Conservation (phyloP, 306 rosid genomes). For the Argentina anserina region DNA sequence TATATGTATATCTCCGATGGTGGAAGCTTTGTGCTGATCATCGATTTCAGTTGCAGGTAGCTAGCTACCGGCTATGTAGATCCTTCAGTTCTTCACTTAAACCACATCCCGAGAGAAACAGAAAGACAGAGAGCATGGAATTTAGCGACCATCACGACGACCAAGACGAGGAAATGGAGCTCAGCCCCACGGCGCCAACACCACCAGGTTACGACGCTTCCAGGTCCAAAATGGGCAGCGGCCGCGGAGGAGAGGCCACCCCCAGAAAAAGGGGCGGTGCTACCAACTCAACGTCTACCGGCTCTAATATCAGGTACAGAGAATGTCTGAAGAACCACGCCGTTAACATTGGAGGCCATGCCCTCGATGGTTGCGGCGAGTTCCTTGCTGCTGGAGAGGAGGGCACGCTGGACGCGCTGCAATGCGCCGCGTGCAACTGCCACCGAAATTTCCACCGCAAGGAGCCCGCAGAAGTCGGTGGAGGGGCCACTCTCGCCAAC, state of each 20-base stretch:
- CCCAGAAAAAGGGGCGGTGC: slow-evolving; percentile 23
- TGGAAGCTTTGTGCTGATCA: slow-evolving; percentile 4
- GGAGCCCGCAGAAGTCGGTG: slow-evolving; percentile 39
- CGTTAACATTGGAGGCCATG: slow-evolving; percentile 57
- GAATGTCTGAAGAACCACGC: slow-evolving; percentile 92
- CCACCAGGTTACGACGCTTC: slow-evolving; percentile 44
- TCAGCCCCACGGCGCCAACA: slow-evolving; percentile 34
- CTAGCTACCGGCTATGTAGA: slow-evolving; percentile 24
- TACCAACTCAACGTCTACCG: too few relatives aligned
- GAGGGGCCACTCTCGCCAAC: slow-evolving; percentile 9
- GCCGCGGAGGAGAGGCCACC: slow-evolving; percentile 22
- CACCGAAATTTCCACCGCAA: slow-evolving; percentile 92
- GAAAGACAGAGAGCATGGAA: slow-evolving; percentile 45
- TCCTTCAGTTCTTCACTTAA: slow-evolving; percentile 26
- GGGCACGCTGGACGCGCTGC: slow-evolving; percentile 69
- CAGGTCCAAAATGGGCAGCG: slow-evolving; percentile 18
- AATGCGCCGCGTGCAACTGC: slow-evolving; percentile 88
- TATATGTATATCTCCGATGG: slow-evolving; percentile 12
- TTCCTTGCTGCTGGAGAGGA: slow-evolving; percentile 73
- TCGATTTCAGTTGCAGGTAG: slow-evolving; percentile 3
- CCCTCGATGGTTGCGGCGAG: slow-evolving; percentile 87
- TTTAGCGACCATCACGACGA: slow-evolving; percentile 57
- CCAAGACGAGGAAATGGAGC: slow-evolving; percentile 55
- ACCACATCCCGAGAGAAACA: background rate
- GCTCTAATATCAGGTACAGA: slow-evolving; percentile 39